Evolutionary conservation across 2,329 filamentous ascomycete genomes (phyloP).

Genomic region (Mycosphaerella sp.): DNA sequence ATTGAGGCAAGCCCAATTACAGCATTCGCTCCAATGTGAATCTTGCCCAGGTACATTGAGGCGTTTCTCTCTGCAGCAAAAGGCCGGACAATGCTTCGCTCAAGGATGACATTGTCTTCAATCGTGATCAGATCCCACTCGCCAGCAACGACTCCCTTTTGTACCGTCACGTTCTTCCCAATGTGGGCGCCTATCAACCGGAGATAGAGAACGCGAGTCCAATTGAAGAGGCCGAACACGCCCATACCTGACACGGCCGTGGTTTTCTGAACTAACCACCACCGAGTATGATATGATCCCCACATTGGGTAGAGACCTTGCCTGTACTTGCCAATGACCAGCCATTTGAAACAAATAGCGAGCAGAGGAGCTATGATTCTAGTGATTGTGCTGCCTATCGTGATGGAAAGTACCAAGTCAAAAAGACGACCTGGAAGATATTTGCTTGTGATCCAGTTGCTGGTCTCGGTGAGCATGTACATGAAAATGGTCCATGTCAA

Average conservation of each 20-base stretch:
- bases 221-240: slow-evolving; percentile 40
- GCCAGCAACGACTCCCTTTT: slow-evolving; percentile 41
- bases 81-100: slow-evolving; percentile 46
- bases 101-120: slow-evolving; percentile 45
- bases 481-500: slow-evolving; percentile 51
- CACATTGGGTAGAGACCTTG: slow-evolving; percentile 56
- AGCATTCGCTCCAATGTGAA: slow-evolving; percentile 45
- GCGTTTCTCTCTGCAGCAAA: slow-evolving; percentile 54
- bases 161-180: slow-evolving; percentile 47
- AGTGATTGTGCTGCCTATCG: slow-evolving; percentile 39
- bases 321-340: slow-evolving; percentile 49
- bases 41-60: slow-evolving; percentile 51
- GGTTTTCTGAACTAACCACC: slow-evolving; percentile 55
- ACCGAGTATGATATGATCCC: slow-evolving; percentile 52
- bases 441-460: slow-evolving; percentile 38
- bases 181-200: slow-evolving; percentile 50
- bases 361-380: slow-evolving; percentile 41
- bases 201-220: slow-evolving; percentile 43
- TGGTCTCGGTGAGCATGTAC: slow-evolving; percentile 40
- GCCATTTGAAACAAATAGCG: slow-evolving; percentile 51
- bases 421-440: slow-evolving; percentile 44
- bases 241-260: slow-evolving; percentile 46
- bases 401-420: slow-evolving; percentile 44
- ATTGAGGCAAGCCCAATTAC: slow-evolving; percentile 47
- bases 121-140: slow-evolving; percentile 55